phyloP scores from a whole-genome alignment of 768 basidiomycete species.

The Lentinula edodes region DNA sequence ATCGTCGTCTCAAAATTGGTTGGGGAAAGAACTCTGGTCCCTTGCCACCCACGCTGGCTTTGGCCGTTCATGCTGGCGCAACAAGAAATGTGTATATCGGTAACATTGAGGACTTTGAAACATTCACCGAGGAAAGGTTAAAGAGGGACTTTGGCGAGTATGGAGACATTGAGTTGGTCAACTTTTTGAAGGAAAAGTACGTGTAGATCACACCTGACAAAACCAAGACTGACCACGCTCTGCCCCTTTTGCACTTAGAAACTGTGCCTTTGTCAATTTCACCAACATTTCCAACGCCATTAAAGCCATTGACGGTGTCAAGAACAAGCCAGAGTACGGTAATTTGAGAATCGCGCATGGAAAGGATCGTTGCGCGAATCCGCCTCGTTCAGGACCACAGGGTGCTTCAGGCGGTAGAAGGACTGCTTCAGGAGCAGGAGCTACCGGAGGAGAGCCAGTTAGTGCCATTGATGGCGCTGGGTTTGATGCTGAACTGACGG shows the following conservation, averaged over 20 bases:
- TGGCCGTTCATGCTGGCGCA: slow-evolving; percentile 89
- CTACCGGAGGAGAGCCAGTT: slow-evolving; percentile 7
- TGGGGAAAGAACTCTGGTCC: slow-evolving; percentile 98
- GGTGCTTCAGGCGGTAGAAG: slow-evolving; percentile 50
- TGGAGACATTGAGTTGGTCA: slow-evolving; percentile 95
- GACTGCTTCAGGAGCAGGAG: slow-evolving; percentile 14
- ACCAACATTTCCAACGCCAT: slow-evolving; percentile 93
- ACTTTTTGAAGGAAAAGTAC: slow-evolving; percentile 91
- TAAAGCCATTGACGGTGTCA: slow-evolving; percentile 97
- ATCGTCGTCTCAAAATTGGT: slow-evolving; percentile 91
- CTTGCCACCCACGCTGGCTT: slow-evolving; percentile 73
- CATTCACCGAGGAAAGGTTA: slow-evolving; percentile 84
- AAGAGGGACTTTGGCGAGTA: slow-evolving; percentile 93
- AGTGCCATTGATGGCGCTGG: slow-evolving; percentile 8
- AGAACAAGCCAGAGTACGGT: slow-evolving; percentile 86
- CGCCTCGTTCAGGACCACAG: slow-evolving; percentile 79
- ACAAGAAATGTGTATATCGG: slow-evolving; percentile 97
- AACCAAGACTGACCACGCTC: not conserved
- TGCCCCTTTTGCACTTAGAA: slow-evolving; percentile 38
- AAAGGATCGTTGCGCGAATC: slow-evolving; percentile 93
- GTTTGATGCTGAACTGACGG: slow-evolving; percentile 25
- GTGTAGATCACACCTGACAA: slow-evolving; percentile 22
- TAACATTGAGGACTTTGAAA: slow-evolving; percentile 92
- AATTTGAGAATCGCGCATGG: slow-evolving; percentile 90
- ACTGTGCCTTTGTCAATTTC: slow-evolving; percentile 95